These are phyloP conservation scores for Globisporangium cystogenes DNA, from an alignment of 352 stramenopile species.

Conservation along the genomic window DNA sequence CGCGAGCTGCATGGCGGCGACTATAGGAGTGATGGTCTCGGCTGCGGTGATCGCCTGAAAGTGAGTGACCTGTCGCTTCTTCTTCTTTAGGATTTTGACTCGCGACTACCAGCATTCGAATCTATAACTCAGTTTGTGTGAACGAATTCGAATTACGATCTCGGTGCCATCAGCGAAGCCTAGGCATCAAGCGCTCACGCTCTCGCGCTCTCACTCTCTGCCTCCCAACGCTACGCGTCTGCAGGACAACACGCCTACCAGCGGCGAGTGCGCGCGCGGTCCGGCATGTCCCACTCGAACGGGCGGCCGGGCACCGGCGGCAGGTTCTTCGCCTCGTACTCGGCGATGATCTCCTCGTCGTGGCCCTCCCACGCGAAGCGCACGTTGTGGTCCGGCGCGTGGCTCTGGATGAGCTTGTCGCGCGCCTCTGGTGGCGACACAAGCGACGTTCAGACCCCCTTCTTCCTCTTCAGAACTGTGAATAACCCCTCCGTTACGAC, in stretches of 20 bases:
- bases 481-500: background rate
- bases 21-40: too few relatives aligned
- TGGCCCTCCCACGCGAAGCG: constrained; percentile 77
- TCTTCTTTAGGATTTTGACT: too few relatives aligned
- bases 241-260: constrained; percentile 32
- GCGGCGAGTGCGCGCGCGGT: constrained; percentile 51
- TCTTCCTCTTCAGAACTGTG: too few relatives aligned
- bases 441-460: background rate
- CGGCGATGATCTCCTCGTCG: constrained; percentile 69
- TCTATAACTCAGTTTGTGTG: too few relatives aligned
- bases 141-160: too few relatives aligned
- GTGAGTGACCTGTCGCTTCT: background rate
- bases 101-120: too few relatives aligned
- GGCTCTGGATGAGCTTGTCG: constrained; percentile 65
- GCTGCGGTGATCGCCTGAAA: background rate
- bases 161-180: too few relatives aligned
- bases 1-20: constrained; percentile 29
- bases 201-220: too few relatives aligned
- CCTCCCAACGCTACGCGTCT: too few relatives aligned
- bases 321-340: constrained; percentile 70
- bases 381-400: constrained; percentile 71
- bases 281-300: constrained; percentile 65
- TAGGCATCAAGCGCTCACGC: too few relatives aligned
- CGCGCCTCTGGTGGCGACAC: constrained; percentile 31
- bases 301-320: constrained; percentile 61